Conservation (phyloP, 2,329 filamentous ascomycete genomes). For the Xylariaceae sp. region DNA sequence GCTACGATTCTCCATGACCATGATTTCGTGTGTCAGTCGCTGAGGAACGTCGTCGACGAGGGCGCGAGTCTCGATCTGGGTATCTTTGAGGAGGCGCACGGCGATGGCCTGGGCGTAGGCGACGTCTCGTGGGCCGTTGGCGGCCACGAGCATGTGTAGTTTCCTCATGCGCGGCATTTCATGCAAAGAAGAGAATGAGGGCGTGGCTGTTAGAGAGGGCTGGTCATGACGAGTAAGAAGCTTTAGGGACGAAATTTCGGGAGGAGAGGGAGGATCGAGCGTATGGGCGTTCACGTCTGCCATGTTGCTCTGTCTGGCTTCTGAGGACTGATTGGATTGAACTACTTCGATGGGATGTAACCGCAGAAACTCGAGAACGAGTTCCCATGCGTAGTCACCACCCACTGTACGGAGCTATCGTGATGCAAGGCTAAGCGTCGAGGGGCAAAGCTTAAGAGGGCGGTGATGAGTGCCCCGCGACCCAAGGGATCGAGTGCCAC, state of each 20-base stretch:
- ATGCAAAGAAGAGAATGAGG: conserved; percentile 34
- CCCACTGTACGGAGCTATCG: background rate
- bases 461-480: conserved; percentile 8
- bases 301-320: conserved; percentile 8
- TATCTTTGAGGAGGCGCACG: conserved; percentile 63
- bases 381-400: too few relatives aligned
- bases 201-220: conserved; percentile 22
- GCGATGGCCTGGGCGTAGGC: conserved; percentile 65
- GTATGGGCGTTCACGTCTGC: conserved; percentile 4
- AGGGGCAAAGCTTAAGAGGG: conserved; percentile 10
- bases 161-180: conserved; percentile 43
- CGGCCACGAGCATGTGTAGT: conserved; percentile 61
- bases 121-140: conserved; percentile 63
- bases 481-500: background rate
- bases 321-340: background rate
- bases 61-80: conserved; percentile 59
- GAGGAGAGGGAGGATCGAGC: conserved; percentile 4
- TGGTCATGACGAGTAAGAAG: conserved; percentile 2
- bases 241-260: background rate
- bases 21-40: conserved; percentile 61
- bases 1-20: conserved; percentile 56
- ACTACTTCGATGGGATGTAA: background rate
- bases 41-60: conserved; percentile 65
- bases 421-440: background rate
- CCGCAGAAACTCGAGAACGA: too few relatives aligned